Evolutionary conservation across 768 basidiomycete species (phyloP).

Genomic region (Punctularia strigosozonata): DNA sequence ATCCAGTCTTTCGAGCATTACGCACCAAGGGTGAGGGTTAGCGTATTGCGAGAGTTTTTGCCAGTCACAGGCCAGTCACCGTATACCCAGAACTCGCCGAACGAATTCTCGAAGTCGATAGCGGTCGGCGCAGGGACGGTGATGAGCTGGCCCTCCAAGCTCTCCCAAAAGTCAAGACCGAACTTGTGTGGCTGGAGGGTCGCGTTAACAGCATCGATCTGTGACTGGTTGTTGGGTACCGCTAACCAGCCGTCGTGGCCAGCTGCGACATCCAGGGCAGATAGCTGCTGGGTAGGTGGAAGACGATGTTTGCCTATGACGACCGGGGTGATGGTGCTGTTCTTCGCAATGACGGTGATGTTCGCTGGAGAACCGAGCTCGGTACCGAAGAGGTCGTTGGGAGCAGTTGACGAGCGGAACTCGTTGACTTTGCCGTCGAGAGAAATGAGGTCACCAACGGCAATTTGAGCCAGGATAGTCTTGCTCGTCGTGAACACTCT

Average conservation of each 20-base stretch:
- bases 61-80: constrained; percentile 47
- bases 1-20: background rate
- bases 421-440: constrained; percentile 35
- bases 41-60: constrained; percentile 41
- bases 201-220: constrained; percentile 31
- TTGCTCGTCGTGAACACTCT: constrained; percentile 33
- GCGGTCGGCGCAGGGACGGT: constrained; percentile 35
- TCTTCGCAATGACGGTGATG: constrained; percentile 30
- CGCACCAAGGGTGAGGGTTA: constrained; percentile 36
- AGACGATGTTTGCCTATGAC: constrained; percentile 39
- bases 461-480: constrained; percentile 23
- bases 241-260: constrained; percentile 45
- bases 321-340: constrained; percentile 34
- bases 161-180: constrained; percentile 57
- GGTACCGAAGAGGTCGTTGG: constrained; percentile 37
- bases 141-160: constrained; percentile 47
- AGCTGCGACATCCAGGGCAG: constrained; percentile 28
- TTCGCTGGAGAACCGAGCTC: constrained; percentile 34
- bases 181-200: constrained; percentile 36
- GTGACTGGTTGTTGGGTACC: constrained; percentile 40
- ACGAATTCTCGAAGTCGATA: constrained; percentile 37
- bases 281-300: constrained; percentile 38
- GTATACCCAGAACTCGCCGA: constrained; percentile 47
- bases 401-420: constrained; percentile 30
- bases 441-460: constrained; percentile 36